Percentiles rank a stretch among this genome's conserved stretches.
These are phyloP conservation scores for Rhododendron simsii DNA, from an alignment of 148 eudicot species.

Conservation along the genomic window DNA sequence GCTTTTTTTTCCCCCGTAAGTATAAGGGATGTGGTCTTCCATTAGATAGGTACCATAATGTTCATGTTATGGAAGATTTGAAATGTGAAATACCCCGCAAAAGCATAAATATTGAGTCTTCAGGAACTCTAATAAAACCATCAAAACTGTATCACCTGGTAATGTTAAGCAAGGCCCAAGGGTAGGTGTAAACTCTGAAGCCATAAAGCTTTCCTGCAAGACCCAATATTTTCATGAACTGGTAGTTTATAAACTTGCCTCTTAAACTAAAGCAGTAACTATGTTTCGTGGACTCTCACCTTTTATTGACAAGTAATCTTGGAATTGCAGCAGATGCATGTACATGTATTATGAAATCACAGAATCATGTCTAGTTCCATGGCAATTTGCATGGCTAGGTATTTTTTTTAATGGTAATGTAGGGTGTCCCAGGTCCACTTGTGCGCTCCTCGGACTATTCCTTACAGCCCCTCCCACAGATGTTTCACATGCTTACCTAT, in stretches of 20 bases:
- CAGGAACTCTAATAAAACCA: neutral
- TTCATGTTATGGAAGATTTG: neutral
- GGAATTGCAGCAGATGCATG: neutral
- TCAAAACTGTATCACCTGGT: neutral
- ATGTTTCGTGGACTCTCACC: neutral
- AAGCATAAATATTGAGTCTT: neutral
- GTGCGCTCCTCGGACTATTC: neutral
- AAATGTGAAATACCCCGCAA: neutral
- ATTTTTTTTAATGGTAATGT: neutral
- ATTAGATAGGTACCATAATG: neutral
- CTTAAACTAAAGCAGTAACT: neutral
- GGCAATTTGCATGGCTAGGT: neutral
- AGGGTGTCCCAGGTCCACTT: neutral
- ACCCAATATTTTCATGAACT: neutral
- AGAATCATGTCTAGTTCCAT: neutral
- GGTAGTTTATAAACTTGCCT: neutral
- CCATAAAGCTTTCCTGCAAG: neutral
- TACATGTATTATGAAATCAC: neutral
- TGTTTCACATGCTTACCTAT: neutral
- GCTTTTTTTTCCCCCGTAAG: neutral
- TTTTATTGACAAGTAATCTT: neutral
- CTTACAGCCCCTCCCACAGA: neutral
- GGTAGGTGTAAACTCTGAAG: neutral
- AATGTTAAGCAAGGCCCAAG: neutral
- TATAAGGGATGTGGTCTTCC: neutral